phyloP scores from a whole-genome alignment of 257 asterid genomes.

The Cynanchum wilfordii region DNA sequence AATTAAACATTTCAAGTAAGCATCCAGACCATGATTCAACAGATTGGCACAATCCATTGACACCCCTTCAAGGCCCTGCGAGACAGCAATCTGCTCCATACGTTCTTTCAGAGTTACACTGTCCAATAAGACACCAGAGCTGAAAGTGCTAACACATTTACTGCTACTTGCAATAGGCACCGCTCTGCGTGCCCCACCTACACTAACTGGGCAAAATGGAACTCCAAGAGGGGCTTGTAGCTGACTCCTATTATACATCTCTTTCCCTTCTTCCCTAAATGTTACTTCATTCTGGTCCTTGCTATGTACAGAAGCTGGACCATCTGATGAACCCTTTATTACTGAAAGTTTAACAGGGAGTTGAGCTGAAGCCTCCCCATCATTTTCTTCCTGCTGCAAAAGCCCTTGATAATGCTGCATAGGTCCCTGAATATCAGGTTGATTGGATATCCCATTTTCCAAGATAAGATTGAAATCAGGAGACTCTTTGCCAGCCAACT shows the following conservation, averaged over 20 bases:
- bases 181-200: conserved; percentile 61
- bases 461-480: conserved; percentile 26
- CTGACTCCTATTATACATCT: conserved; percentile 45
- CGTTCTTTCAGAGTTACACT: conserved; percentile 48
- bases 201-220: conserved; percentile 57
- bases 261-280: conserved; percentile 36
- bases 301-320: conserved; percentile 39
- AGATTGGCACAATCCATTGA: conserved; percentile 58
- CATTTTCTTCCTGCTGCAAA: conserved; percentile 26
- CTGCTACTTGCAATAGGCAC: conserved; percentile 40
- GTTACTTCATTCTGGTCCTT: conserved; percentile 33
- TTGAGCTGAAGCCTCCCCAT: conserved; percentile 23
- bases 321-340: conserved; percentile 33
- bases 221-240: conserved; percentile 83
- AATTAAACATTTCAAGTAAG: conserved; percentile 62
- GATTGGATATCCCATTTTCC: conserved; percentile 52
- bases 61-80: conserved; percentile 74
- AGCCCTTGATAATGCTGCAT: conserved; percentile 44
- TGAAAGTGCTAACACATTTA: conserved; percentile 37
- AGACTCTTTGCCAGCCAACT: conserved; percentile 29
- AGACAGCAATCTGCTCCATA: conserved; percentile 67
- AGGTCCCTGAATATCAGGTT: conserved; percentile 35
- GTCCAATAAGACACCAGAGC: conserved; percentile 55
- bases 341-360: conserved; percentile 30
- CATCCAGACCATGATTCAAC: conserved; percentile 69